Conservation (phyloP, 1,139 yeast species). For the Candida glucosophila region DNA sequence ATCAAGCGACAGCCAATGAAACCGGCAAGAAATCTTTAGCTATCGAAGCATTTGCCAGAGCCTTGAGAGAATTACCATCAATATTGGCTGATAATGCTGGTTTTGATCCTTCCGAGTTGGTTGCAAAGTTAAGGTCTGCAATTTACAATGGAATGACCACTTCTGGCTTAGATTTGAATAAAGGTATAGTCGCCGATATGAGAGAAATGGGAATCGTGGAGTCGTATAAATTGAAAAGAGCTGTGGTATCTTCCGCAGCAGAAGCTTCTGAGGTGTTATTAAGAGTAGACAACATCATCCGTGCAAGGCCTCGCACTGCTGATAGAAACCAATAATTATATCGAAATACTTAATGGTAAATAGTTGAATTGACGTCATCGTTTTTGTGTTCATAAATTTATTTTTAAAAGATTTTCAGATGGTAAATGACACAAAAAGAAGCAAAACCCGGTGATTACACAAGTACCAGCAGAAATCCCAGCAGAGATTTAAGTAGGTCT, state of each 20-base stretch:
- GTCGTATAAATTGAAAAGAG: conserved; percentile 81
- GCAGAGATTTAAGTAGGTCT: no score
- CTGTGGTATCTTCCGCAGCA: conserved; percentile 93
- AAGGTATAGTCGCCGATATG: conserved; percentile 87
- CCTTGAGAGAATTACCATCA: conserved; percentile 90
- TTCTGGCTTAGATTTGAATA: conserved; percentile 80
- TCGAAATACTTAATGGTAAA: no score
- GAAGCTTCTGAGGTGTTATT: conserved; percentile 95
- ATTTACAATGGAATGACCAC: conserved; percentile 90
- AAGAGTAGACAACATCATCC: conserved; percentile 91
- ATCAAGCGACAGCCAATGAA: conserved; percentile 86
- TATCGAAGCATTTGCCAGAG: conserved; percentile 88
- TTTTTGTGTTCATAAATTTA: no score
- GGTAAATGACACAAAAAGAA: no score
- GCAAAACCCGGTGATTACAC: no score
- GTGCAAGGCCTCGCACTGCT: conserved; percentile 97
- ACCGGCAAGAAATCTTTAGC: conserved; percentile 94
- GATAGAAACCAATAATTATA: conserved; percentile 57
- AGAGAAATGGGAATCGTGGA: conserved; percentile 89
- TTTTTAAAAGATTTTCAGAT: no score
- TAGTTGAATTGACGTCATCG: no score
- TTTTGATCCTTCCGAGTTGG: conserved; percentile 86
- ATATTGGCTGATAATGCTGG: conserved; percentile 97
- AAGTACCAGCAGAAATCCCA: no score
- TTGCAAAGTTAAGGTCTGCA: conserved; percentile 84